A percentile compares a stretch with the other conserved stretches of the same genome.
Conservation (phyloP, 306 rosid species). For the Cucumis melo region DNA sequence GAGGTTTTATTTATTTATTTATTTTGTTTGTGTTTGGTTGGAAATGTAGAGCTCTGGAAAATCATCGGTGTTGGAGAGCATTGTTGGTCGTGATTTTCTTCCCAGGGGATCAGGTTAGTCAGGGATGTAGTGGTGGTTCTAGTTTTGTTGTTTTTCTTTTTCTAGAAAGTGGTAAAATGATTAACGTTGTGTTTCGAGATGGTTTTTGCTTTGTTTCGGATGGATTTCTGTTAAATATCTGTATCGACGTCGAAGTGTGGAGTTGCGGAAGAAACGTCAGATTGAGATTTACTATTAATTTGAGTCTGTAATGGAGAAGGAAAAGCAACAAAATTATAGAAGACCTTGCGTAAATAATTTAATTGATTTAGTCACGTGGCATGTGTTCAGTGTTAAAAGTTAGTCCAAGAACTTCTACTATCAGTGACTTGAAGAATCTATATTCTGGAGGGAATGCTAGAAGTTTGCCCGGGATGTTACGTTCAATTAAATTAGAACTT, state of each 20-base stretch:
- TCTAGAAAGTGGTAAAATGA: not conserved
- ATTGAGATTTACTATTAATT: not conserved
- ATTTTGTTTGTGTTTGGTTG: not conserved
- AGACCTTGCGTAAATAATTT: not conserved
- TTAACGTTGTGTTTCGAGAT: not conserved
- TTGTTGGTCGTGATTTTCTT: constrained; percentile 85
- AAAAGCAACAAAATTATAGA: not conserved
- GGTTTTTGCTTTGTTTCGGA: not conserved
- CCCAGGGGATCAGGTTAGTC: constrained; percentile 75
- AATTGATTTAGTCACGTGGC: not conserved
- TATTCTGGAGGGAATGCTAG: not conserved
- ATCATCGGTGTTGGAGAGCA: constrained; percentile 68
- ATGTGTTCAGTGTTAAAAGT: not conserved
- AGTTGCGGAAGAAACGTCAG: not conserved
- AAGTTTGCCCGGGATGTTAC: not conserved
- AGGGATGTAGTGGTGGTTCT: not conserved
- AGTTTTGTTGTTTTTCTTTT: not conserved
- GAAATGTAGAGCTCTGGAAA: constrained; percentile 67
- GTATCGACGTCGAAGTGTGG: not conserved
- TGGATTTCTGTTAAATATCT: not conserved
- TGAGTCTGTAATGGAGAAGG: not conserved
- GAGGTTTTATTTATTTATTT: not conserved
- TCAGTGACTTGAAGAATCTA: not conserved
- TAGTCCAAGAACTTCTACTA: not conserved
- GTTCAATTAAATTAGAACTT: not conserved